phyloP scores from a whole-genome alignment of 345 rosid genomes.

The Brassica carinata region DNA sequence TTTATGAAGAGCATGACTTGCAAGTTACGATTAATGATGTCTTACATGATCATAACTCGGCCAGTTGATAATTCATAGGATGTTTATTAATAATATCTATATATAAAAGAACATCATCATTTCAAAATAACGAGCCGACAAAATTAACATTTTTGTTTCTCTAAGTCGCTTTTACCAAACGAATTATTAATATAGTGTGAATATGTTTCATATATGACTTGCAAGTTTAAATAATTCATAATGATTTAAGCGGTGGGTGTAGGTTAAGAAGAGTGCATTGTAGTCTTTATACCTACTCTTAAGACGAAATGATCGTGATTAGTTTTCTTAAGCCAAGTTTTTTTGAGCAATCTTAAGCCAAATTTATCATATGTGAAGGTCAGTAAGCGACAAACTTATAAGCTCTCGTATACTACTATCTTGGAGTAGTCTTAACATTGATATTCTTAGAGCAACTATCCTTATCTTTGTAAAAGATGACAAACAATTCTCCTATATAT shows the following conservation, averaged over 20 bases:
- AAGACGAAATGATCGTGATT: constrained; percentile 1
- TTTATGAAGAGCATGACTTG: constrained; percentile 34
- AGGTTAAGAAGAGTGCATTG: constrained; percentile 20
- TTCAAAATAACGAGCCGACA: constrained; percentile 24
- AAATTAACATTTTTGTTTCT: not conserved
- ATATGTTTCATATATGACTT: constrained; percentile 20
- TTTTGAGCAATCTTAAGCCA: not conserved
- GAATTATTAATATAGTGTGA: constrained; percentile 16
- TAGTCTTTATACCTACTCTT: constrained; percentile 22
- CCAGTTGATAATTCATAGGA: constrained; percentile 6
- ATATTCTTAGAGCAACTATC: not conserved
- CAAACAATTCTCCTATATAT: too few species aligned
- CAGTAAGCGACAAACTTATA: not conserved
- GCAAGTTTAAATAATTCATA: constrained; percentile 20
- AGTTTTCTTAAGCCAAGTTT: not conserved
- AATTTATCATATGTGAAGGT: not conserved
- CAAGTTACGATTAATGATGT: constrained; percentile 41
- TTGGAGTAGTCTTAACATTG: not conserved
- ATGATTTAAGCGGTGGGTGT: constrained; percentile 30
- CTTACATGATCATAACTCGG: constrained; percentile 9
- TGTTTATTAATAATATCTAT: not conserved
- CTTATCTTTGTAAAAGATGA: not conserved
- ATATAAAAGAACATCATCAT: constrained; percentile 21
- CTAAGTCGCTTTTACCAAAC: constrained; percentile 6
- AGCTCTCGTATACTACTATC: not conserved